Conservation (phyloP, 768 basidiomycete genomes). For the Suillus variegatus region DNA sequence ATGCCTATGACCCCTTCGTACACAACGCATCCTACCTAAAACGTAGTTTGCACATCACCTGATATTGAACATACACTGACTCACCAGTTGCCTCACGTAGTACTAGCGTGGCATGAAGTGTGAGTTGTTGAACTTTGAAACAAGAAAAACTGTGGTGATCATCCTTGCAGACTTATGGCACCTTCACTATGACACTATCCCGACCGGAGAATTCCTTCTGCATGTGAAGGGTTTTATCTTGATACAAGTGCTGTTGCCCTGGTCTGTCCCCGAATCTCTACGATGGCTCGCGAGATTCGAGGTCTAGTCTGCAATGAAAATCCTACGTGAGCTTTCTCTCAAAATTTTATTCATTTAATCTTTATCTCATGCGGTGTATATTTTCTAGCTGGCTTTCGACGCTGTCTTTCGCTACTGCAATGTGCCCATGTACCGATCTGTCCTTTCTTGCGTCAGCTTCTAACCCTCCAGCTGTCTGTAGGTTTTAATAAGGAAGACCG, state of each 20-base stretch:
- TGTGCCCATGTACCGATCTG: too few species aligned
- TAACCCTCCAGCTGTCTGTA: too few species aligned
- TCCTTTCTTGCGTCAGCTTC: too few species aligned
- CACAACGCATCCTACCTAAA: too few species aligned
- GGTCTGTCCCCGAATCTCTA: conserved; percentile 39
- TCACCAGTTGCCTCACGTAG: conserved; percentile 17
- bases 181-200: conserved; percentile 15
- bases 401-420: conserved; percentile 33
- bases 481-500: too few species aligned
- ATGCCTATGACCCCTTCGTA: too few species aligned
- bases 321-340: conserved; percentile 47
- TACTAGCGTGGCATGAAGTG: conserved; percentile 73
- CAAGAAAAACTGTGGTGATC: background rate
- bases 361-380: conserved; percentile 34
- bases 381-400: conserved; percentile 43
- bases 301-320: conserved; percentile 42
- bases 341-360: too few species aligned
- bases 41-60: too few species aligned
- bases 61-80: too few species aligned
- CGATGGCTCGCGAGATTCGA: conserved; percentile 34
- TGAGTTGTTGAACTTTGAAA: background rate
- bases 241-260: conserved; percentile 15
- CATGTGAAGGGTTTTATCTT: conserved; percentile 16
- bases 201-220: conserved; percentile 20
- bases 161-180: conserved; percentile 17